Evolutionary conservation across 2,329 filamentous ascomycete genomes (phyloP), one percentile per base, ranked within the genome.

Genomic region (Aureobasidium sp.): DNA sequence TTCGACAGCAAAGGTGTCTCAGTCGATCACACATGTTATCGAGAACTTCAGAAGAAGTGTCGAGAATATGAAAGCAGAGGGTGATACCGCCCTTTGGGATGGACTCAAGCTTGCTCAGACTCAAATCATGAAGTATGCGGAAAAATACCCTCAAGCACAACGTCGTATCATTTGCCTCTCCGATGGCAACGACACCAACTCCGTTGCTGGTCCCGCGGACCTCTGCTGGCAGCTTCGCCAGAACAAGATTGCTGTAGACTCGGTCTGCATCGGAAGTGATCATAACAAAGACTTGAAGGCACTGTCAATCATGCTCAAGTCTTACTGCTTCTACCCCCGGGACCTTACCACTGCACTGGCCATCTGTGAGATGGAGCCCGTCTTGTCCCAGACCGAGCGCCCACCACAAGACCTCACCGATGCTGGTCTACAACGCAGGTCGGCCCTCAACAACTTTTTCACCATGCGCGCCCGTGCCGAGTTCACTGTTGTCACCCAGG

Each of bases 41-140:
- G 73, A 76, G 56, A 72, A 75, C 65, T 74, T 76, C 56, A 67
- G 74, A 11, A 67, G 70, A 34, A 69, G 71, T 8, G 68, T 73
- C 8, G 68, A 68, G 41, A 65, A 62, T n/a, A 72, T 75, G 68
- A 42, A 55, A 1, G 67, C 70, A 14, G 31, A 56, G 4, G 73
- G 72, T 2, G 70, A 75, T 55, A 76, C 74, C 20, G 69, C 71
- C 0, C 59, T 76, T 6, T 77, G 72, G 72, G 73, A 76, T 63
- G 69, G 70, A 22, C 64, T 76, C 27, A 66, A 67, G 1, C 68
- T 76, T 8, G 71, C 70, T 3, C 66, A 68, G 3, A 70, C 75
- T 48, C 68, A 73, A 52, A 64, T 77, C 12, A 57, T 67, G 5
- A 58, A 70, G 11, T 70, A 72, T 41, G 68, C 66, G 6, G 31